phyloP scores from a whole-genome alignment of 768 basidiomycete genomes.

The Cystobasidium tubakii region DNA sequence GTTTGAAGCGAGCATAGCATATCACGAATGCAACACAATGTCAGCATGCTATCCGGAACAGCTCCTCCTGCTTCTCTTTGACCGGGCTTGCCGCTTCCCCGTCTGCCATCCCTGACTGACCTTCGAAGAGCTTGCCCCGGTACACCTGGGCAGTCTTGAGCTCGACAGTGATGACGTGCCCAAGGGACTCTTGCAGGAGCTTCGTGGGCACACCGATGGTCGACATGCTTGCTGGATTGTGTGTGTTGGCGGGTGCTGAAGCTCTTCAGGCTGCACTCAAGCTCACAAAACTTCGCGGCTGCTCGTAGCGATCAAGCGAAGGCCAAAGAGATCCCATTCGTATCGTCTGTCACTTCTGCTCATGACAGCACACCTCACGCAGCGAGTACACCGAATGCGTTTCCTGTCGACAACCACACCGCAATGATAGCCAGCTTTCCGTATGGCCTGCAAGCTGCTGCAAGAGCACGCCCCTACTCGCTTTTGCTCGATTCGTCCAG shows the following conservation, averaged over 20 bases:
- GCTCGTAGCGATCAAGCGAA: neutral
- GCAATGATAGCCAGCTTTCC: no score
- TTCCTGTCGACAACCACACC: no score
- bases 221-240: conserved; percentile 23
- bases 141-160: conserved; percentile 96
- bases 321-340: neutral
- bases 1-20: conserved; percentile 28
- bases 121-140: conserved; percentile 93
- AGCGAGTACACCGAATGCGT: no score
- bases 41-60: neutral
- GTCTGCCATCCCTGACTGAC: conserved; percentile 53
- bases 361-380: no score
- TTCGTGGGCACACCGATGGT: conserved; percentile 38
- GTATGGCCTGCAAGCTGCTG: no score
- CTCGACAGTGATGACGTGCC: conserved; percentile 95
- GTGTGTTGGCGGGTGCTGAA: neutral
- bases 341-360: neutral
- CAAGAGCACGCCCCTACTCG: no score
- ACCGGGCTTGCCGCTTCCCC: neutral
- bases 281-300: neutral
- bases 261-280: neutral
- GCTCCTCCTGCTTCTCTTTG: neutral
- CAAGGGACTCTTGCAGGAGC: conserved; percentile 86
- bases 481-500: no score
- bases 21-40: neutral